A percentile compares a stretch with the other conserved stretches of the same genome.
These are phyloP conservation scores for Sugiyamaella pinicola DNA, from an alignment of 1,139 yeast species.

Conservation along the genomic window DNA sequence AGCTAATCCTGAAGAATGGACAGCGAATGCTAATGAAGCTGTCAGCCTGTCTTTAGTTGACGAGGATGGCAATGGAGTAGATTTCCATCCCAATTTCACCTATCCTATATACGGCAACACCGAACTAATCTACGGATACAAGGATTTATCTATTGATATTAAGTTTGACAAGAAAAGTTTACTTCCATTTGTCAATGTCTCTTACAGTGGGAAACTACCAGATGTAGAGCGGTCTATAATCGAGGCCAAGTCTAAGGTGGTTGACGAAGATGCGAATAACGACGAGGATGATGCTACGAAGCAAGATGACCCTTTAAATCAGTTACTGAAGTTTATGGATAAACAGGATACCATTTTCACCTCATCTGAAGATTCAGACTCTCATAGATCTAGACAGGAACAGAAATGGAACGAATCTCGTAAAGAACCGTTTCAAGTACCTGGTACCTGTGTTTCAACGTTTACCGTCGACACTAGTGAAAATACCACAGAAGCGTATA, in stretches of 20 bases:
- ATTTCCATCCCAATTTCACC: slow-evolving; percentile 69
- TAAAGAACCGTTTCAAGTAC: slow-evolving; percentile 49
- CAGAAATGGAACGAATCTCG: slow-evolving; percentile 59
- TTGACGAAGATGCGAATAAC: not conserved
- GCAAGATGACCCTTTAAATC: slow-evolving; percentile 50
- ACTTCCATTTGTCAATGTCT: slow-evolving; percentile 58
- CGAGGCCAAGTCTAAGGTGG: not conserved
- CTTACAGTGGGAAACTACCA: slow-evolving; percentile 55
- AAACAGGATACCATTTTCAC: slow-evolving; percentile 40
- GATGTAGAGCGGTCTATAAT: slow-evolving; percentile 34
- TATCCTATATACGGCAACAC: slow-evolving; percentile 93
- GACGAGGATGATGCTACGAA: slow-evolving; percentile 21
- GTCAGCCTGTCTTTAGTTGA: slow-evolving; percentile 52
- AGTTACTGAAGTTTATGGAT: slow-evolving; percentile 62
- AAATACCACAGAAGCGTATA: slow-evolving; percentile 27
- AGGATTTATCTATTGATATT: slow-evolving; percentile 54
- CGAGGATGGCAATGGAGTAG: slow-evolving; percentile 24
- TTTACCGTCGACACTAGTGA: slow-evolving; percentile 42
- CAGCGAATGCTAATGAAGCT: slow-evolving; percentile 65
- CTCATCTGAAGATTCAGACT: slow-evolving; percentile 21
- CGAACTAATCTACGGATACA: slow-evolving; percentile 85
- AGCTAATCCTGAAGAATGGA: slow-evolving; percentile 50
- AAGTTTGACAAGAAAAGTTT: slow-evolving; percentile 59
- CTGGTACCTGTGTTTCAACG: slow-evolving; percentile 44
- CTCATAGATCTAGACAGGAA: slow-evolving; percentile 21